Evolutionary conservation across 164 flowering plant genomes (phyloP), one percentile per base, ranked within the genome.

Genomic region (Pachysandra terminalis): DNA sequence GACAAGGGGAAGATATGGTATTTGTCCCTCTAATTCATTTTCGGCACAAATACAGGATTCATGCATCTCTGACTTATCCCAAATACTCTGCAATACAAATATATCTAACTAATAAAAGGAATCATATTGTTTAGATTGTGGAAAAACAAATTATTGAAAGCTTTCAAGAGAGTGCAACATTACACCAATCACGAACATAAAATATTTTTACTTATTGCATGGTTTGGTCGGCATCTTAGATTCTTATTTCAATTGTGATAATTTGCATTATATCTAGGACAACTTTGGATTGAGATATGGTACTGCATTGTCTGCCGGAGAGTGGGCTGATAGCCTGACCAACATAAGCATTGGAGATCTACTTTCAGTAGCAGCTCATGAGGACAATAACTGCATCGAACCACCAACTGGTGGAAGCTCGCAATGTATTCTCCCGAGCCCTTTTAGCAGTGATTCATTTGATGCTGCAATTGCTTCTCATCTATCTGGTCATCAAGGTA

Each of bases 381-480:
- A 75, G 62, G 82, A 80, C 51, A 68, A 61, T 27, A 69, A 74
- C 65, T 77, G 79, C 35, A 32, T 35, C 28, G 79, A 80, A n/a
- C 68, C 74, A 71, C 80, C 84, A 66, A 37, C 74, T 59, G 63
- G 66, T 19, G 81, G 68, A 70, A 74, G 79, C 49, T 78, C 79
- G 62, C 79, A 71, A 17, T 78, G 77, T 73, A 74, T 79, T 74
- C 87, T 77, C 64, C 90, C 82, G 81, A 73, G 73, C 19, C 83
- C 98, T 26, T 89, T 89, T 72, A 84, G 81, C 68, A 87, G 91
- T 68, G 97, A 93, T 75, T 96, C 99, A 14, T 93, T 96, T 73
- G 99, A 96, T 82, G 98, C 94, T 63, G 96, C 97, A 23, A 88
- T 95, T 74, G 98, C 97, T 80, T 94, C 96, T 61, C 99, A 90